Evolutionary conservation across 192 early-diverging fungal genomes (phyloP), one percentile per base, ranked within the genome.

Genomic region (Rhizophagus clarus): DNA sequence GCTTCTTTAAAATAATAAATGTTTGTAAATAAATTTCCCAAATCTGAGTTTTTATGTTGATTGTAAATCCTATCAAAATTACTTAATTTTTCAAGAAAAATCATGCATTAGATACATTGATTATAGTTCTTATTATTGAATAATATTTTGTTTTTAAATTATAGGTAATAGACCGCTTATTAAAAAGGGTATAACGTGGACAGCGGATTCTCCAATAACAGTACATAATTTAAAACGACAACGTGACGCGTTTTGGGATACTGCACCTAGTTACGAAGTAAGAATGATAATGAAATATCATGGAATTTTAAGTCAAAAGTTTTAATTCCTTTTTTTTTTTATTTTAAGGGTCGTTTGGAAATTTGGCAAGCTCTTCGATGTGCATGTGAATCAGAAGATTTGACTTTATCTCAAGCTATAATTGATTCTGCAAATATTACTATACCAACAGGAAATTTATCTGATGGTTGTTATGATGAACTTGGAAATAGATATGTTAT

Each of bases 381-480:
- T 51, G 91, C 88, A 1, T 88, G 88, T 79, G 87, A 89, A 81
- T 85, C 87, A 37, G 80, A 82, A 32, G 86, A 88, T 49, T 28
- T 80, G 4, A 83, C 83, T 72, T 81, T 91, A 37, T 90, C 94
- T 26, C 87, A 83, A 51, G 88, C 88, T 2, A 92, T 95, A 37
- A 66, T 95, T 26, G 92, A 94, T 37, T 88, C 91, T 60, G 91
- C 86, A 42, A 88, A 90, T 37, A 87, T 95, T 24, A 88, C 83
- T 8, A 84, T 93, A 49, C 94, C 94, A 4, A 94, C 92, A 3
- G 93, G 93, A 1, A 88, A 89, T 14, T 83, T 92, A 15, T 71
- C 81, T 1, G 93, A 95, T 80, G 94, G 94, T n/a, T 94, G 88
- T 28, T 95, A 93, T 80, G 94, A 95, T 81, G 92, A 92, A 79